Evolutionary conservation across 805 yeast genomes (phyloP), one percentile per base, ranked within the genome.

Genomic region (Yarrowia alimentaria): DNA sequence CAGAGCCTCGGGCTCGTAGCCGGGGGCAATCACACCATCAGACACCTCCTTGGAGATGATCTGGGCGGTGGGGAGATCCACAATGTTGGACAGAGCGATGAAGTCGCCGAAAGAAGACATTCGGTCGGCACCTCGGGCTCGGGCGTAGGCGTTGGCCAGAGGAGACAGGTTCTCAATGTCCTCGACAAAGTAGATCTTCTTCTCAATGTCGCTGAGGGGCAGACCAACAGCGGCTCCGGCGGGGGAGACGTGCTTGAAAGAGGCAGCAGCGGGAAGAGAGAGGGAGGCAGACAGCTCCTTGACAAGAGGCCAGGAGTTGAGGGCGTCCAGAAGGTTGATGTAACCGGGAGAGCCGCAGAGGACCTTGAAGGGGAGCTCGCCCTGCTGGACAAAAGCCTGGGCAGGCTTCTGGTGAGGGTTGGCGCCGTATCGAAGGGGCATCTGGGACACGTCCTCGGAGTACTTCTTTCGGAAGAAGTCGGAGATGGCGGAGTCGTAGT

Each of bases 361-460:
- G 20, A 91, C 98, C 73, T 85, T 85, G 77, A 93, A 91, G 45
- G 99, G 99, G 59, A 93, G 78, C 58, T 83, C 85, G 62, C 94
- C 96, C 59, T 81, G 79, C 53, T 82, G 68, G 53, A 93, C 95
- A 65, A 71, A 93, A 50, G 98, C 96, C 76, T 93, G 99, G 22
- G 99, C 97, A 43, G 99, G 99, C 72, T 88, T 93, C 76, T 93
- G 99, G 71, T 93, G 98, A 55, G 99, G 99, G 76, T 93, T 93
- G 54, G 96, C 96, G 68, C 99, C 99, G 70, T 93, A 93, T 75
- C 99, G 83, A 63, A 93, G 78, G 21, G 97, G 91, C 69, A 93
- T 76, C 78, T 91, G 98, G 51, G 93, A 78, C 40, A 72, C 74
- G 67, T 82, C 85, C 73, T 91, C 98, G 45, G 95, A 79, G 75